Evolutionary conservation across 495 filamentous ascomycete genomes (phyloP).

Genomic region (Aspergillus biplanus): DNA sequence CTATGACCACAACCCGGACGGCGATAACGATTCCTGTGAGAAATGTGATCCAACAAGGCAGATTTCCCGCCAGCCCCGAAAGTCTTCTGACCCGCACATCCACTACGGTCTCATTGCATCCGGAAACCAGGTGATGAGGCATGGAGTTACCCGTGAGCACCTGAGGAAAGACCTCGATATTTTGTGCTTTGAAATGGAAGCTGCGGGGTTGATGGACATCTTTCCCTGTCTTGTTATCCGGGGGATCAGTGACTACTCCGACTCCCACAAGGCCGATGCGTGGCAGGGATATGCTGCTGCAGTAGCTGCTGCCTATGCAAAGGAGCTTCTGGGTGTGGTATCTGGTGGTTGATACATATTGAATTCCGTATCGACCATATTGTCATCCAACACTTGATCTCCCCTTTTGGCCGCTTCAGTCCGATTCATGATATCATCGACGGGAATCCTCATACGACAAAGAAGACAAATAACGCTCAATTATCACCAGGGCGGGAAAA

Average conservation of each 20-base stretch:
- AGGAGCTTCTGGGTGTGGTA: constrained; percentile 33
- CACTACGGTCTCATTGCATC: constrained; percentile 30
- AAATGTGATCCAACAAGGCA: constrained; percentile 19
- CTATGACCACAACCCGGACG: constrained; percentile 23
- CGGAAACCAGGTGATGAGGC: constrained; percentile 22
- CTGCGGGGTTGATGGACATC: constrained; percentile 43
- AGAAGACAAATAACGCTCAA: no score
- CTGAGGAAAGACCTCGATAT: constrained; percentile 23
- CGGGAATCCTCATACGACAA: no score
- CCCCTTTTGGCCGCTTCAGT: no score
- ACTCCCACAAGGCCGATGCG: constrained; percentile 43
- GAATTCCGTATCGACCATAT: no score
- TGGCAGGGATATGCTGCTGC: constrained; percentile 44
- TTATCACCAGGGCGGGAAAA: background rate
- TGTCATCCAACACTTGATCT: no score
- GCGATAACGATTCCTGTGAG: constrained; percentile 13
- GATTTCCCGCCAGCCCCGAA: constrained; percentile 12
- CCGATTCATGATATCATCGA: no score
- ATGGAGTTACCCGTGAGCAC: constrained; percentile 18
- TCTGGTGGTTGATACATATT: background rate
- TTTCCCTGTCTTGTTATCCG: constrained; percentile 44
- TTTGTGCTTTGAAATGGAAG: constrained; percentile 47
- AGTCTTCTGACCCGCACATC: constrained; percentile 21
- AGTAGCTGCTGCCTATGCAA: constrained; percentile 40
- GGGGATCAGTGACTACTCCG: constrained; percentile 45